Evolutionary conservation across 2,329 filamentous ascomycete genomes (phyloP).

Genomic region (Claviceps citrina): DNA sequence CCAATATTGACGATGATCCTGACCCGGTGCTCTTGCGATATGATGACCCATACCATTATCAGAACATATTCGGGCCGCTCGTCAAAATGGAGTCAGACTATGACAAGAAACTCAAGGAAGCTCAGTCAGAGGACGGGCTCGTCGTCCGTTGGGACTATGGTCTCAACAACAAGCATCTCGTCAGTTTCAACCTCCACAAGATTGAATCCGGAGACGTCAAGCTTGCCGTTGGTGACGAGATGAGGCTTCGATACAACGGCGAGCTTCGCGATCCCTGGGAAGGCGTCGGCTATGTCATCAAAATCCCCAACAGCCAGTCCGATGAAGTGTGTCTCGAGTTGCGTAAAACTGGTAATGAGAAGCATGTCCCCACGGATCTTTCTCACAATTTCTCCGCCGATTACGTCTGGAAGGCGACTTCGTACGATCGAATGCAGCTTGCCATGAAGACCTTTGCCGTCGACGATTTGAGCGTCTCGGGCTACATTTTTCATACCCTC

Average conservation of each 20-base stretch:
- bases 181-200: constrained; percentile 90
- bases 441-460: constrained; percentile 99
- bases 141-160: constrained; percentile 89
- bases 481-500: constrained; percentile 95
- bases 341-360: constrained; percentile 87
- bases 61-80: constrained; percentile 93
- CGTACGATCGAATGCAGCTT: constrained; percentile 96
- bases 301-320: constrained; percentile 97
- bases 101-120: constrained; percentile 96
- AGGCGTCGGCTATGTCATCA: constrained; percentile 95
- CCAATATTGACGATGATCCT: constrained; percentile 86
- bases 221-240: constrained; percentile 92
- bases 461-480: constrained; percentile 95
- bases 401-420: constrained; percentile 99
- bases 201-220: constrained; percentile 97
- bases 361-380: constrained; percentile 87
- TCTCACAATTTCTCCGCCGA: constrained; percentile 97
- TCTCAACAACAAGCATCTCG: constrained; percentile 92
- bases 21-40: constrained; percentile 85
- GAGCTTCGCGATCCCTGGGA: constrained; percentile 89
- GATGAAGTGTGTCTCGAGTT: constrained; percentile 94
- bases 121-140: constrained; percentile 91
- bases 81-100: constrained; percentile 99
- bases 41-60: constrained; percentile 94
- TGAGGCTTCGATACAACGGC: constrained; percentile 92